Base-by-base conservation (phyloP, 345 rosid genomes). In the Hibiscus mutabilis region DNA sequence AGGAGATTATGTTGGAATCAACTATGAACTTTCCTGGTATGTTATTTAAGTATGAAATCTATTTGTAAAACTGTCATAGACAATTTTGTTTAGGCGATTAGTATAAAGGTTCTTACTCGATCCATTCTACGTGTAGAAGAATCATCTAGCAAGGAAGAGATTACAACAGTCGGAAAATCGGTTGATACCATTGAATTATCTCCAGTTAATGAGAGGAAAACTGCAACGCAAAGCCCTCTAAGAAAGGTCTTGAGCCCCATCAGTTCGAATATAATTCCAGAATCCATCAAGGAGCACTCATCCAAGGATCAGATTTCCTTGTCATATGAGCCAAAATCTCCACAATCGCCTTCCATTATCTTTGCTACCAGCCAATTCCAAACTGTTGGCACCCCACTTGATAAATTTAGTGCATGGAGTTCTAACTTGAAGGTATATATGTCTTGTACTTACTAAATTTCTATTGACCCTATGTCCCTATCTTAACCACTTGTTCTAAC, bases 171-270 rank as follows among this genome's bases (percentile, higher is more conserved):
- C 7, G 15, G 2, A 21, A 63, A 69, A 29, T 15, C 69, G 15
- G 52, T 31, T 22, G 22, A 63, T 47, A 58, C 44, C 16, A 16
- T 62, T 21, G 66, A 16, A 44, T 63, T 75, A 55, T 70, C 83
- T 13, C 86, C 78, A 3, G 57, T 46, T 33, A 46, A 60, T 55
- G 83, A 79, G 66, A 68, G 25, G 59, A 56, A 72, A 62, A 69
- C 10, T 11, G 76, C 71, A 70, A 49, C 25, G 19, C 69, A 59
- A 79, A 86, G 80, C 83, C 90, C 92, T 61, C 55, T 79, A 25
- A 82, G 95, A 65, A 83, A 79, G 69, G 92, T 82, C 42, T 86
- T 91, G 25, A 84, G 97, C 68, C 89, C 89, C 2, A 73, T 91
- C 58, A 78, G 84, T 77, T 35, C 78, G 27, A 85, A 87, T 66